Conservation (phyloP, 129 eudicot genomes). For the Smallanthus sonchifolius region DNA sequence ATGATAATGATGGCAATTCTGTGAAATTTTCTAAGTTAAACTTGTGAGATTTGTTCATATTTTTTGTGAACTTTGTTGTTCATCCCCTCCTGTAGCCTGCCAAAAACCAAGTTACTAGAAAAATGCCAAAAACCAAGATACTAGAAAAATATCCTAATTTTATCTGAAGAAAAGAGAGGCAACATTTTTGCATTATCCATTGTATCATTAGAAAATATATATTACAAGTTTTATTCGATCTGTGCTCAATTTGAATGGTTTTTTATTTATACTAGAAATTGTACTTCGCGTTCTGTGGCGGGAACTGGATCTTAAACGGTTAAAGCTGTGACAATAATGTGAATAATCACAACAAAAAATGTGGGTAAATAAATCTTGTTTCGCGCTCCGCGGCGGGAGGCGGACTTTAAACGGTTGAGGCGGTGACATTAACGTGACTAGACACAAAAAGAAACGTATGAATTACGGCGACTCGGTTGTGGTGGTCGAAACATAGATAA, state of each 20-base stretch:
- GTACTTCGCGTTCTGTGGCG: too few relatives aligned
- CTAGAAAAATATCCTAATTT: neutral
- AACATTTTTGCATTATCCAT: neutral
- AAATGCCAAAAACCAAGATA: neutral
- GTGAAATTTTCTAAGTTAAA: conserved; percentile 22
- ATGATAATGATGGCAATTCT: conserved; percentile 32
- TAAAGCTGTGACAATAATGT: too few relatives aligned
- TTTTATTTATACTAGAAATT: neutral
- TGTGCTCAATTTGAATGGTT: neutral
- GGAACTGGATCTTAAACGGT: too few relatives aligned
- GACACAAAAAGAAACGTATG: too few relatives aligned
- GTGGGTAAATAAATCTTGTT: too few relatives aligned
- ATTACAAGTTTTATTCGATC: neutral
- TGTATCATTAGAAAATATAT: neutral
- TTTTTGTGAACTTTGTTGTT: neutral
- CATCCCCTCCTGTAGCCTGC: neutral
- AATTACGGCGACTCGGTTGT: too few relatives aligned
- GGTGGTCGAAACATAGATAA: too few relatives aligned
- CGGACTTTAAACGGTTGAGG: too few relatives aligned
- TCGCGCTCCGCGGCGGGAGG: too few relatives aligned
- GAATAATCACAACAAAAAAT: too few relatives aligned
- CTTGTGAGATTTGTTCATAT: conserved; percentile 23
- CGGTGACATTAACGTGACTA: too few relatives aligned
- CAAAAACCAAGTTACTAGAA: neutral
- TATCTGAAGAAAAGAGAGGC: neutral